Conservation (phyloP, 2,329 filamentous ascomycete species). For the Moelleriella libera region DNA sequence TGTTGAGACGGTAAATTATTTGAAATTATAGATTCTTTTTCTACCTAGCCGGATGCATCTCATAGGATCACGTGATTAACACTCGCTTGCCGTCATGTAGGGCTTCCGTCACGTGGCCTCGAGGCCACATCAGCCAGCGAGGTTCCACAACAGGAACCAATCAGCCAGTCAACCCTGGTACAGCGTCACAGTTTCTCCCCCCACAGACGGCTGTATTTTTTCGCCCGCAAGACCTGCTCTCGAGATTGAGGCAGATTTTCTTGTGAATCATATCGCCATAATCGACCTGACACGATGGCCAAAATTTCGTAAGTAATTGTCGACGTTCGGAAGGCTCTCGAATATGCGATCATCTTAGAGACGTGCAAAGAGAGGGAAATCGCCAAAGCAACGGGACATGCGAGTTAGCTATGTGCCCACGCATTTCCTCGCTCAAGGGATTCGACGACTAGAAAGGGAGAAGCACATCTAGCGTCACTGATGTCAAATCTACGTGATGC, state of each 20-base stretch:
- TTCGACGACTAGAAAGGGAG: slow-evolving; percentile 5
- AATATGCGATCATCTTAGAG: too few species aligned
- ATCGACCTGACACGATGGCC: slow-evolving; percentile 43
- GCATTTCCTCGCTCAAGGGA: too few species aligned
- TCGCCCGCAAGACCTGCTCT: slow-evolving; percentile 17
- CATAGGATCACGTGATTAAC: slow-evolving; percentile 17
- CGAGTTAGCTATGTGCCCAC: too few species aligned
- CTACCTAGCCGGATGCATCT: background rate
- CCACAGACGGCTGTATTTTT: slow-evolving; percentile 22
- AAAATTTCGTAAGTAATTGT: slow-evolving; percentile 43
- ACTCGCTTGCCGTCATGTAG: slow-evolving; percentile 11
- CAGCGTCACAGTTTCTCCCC: slow-evolving; percentile 23
- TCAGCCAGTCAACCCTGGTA: too few species aligned
- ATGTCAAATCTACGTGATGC: background rate
- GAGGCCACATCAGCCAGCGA: too few species aligned
- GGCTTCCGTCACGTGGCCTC: too few species aligned
- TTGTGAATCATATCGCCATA: slow-evolving; percentile 24
- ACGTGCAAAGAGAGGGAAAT: too few species aligned
- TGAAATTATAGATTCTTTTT: background rate
- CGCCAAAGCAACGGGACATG: too few species aligned
- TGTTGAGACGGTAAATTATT: background rate
- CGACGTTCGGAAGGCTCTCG: slow-evolving; percentile 8
- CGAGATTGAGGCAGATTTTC: slow-evolving; percentile 20
- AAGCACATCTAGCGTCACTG: background rate
- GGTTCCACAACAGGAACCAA: too few species aligned